phyloP scores from a whole-genome alignment of 2,329 filamentous ascomycete genomes.

The Aspergillus glaucus region DNA sequence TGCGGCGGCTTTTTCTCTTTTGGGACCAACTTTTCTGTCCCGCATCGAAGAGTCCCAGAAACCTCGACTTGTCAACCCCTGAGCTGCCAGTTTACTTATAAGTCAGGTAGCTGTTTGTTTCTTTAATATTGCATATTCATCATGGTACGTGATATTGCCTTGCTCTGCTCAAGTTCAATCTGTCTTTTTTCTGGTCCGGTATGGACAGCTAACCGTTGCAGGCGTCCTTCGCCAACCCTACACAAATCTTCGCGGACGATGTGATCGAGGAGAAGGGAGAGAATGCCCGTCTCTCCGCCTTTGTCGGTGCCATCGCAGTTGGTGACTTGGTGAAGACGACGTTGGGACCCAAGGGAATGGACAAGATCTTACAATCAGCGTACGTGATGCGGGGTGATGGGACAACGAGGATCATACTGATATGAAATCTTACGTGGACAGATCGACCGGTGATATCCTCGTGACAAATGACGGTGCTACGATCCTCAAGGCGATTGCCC shows the following conservation, averaged over 20 bases:
- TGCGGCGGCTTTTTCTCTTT: background rate
- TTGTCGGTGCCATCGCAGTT: slow-evolving; percentile 95
- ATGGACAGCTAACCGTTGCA: slow-evolving; percentile 12
- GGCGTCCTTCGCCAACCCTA: slow-evolving; percentile 60
- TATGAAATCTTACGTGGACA: slow-evolving; percentile 26
- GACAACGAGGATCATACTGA: slow-evolving; percentile 10
- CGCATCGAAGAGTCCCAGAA: slow-evolving; percentile 9
- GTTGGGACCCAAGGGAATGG: slow-evolving; percentile 95
- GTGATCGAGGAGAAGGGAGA: slow-evolving; percentile 97
- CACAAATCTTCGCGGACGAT: slow-evolving; percentile 96
- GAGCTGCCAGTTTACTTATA: slow-evolving; percentile 13
- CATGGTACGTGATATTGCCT: slow-evolving; percentile 21
- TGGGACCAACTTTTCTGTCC: slow-evolving; percentile 22
- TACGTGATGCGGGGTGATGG: slow-evolving; percentile 45
- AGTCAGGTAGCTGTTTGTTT: slow-evolving; percentile 10
- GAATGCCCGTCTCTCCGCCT: slow-evolving; percentile 97
- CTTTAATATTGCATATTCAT: slow-evolving; percentile 15
- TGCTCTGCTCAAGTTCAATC: slow-evolving; percentile 2
- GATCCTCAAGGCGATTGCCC: slow-evolving; percentile 94
- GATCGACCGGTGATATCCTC: slow-evolving; percentile 93
- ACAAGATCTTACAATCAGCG: slow-evolving; percentile 96
- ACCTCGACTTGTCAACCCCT: slow-evolving; percentile 7
- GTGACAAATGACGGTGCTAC: slow-evolving; percentile 98
- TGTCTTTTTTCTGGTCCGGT: background rate
- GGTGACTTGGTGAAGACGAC: slow-evolving; percentile 97